Base-by-base conservation (phyloP, 2,329 filamentous ascomycete species). In the Xylariales sp. region DNA sequence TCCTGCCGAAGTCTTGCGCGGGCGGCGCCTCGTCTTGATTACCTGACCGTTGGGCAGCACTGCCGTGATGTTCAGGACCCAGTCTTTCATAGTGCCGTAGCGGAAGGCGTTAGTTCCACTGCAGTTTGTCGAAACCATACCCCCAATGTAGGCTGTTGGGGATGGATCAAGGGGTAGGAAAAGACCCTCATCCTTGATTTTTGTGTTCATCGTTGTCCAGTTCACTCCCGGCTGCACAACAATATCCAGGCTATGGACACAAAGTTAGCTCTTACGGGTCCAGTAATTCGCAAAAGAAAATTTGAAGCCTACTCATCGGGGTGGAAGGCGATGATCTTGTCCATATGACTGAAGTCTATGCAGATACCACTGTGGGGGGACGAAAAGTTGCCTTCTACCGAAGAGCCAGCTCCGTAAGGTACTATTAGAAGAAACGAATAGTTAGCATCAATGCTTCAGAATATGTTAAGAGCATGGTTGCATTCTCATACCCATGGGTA, bases 31-130 rank as follows among this genome's bases (percentile, higher is more conserved):
- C 0, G 83, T 88, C 52, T 85, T 86, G 57, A 88, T 78, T 14
- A 66, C 42, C 0, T 69, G 72, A 1, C 83, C 83, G 52, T 87
- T 81, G 1, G 83, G 76, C 29, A 87, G 66, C 0, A 87, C 83
- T 0, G 85, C 81, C 0, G 82, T 87, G 17, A 88, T 56, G 45
- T 81, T 84, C 41, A 87, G 65, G 2, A 87, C 83, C 70, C 81
- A 87, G 46, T 88, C 83, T 48, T 83, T 84, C 83, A 87, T 87
- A 0, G 83, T 85, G 0, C 83, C 83, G 51, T 87, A 87, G 36
- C 81, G 66, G 40, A 75, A 67, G 2, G 75, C 74, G 47, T 78
- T 78, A 1, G 75, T 78, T 0, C 74, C 74, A 37, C 68, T 80
- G 61, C 83, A 87, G 37, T 82, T 83, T 1, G 82, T 85, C 0